A percentile compares a stretch with the other conserved stretches of the same genome.
Evolutionary conservation across 345 rosid genomes (phyloP).

Genomic region (Populus tremula): DNA sequence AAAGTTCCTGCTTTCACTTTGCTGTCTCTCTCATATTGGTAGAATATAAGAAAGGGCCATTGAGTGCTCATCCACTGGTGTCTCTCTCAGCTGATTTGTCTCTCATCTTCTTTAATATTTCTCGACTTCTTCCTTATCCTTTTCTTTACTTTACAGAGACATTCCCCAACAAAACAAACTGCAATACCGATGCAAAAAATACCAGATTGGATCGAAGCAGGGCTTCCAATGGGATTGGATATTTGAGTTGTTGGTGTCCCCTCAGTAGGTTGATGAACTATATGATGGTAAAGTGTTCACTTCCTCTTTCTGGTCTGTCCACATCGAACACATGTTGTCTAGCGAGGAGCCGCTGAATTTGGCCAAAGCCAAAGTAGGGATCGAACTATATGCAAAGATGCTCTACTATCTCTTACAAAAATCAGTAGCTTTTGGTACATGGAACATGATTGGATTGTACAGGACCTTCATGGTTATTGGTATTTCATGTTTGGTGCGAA

Average conservation of each 20-base stretch:
- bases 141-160: slow-evolving; percentile 2
- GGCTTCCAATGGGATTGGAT: not conserved
- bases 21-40: not conserved
- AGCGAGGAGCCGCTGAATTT: not conserved
- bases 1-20: slow-evolving; percentile 18
- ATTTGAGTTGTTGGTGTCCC: not conserved
- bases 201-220: not conserved
- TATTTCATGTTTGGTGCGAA: too few species aligned
- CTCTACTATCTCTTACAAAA: too few species aligned
- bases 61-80: not conserved
- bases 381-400: too few species aligned
- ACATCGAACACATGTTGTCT: not conserved
- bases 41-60: not conserved
- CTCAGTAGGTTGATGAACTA: not conserved
- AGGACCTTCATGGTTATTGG: too few species aligned
- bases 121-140: not conserved
- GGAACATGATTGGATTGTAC: too few species aligned
- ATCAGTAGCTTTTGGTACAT: too few species aligned
- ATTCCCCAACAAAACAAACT: not conserved
- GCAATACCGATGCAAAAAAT: not conserved
- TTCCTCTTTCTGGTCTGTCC: not conserved
- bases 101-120: not conserved
- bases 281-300: not conserved
- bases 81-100: too few species aligned
- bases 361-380: not conserved